Conservation (phyloP, 106 monocot genomes). For the Acanthochlamys bracteata region DNA sequence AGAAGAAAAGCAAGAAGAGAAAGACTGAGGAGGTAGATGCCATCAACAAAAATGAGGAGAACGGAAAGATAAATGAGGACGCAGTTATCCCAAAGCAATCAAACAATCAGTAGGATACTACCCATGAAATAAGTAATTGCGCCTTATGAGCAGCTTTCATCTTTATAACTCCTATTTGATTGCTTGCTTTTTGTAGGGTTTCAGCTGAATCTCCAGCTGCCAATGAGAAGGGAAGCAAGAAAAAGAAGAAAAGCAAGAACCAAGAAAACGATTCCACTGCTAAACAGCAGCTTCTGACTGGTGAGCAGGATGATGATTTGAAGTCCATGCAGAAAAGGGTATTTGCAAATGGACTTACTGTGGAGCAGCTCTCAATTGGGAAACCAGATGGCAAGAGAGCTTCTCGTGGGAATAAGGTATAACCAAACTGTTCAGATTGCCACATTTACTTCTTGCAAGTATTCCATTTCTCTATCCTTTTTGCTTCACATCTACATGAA, state of each 20-base stretch:
- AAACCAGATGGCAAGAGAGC: slow-evolving; percentile 67
- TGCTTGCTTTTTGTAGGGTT: too few relatives aligned
- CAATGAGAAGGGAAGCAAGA: slow-evolving; percentile 18
- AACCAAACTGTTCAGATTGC: not conserved
- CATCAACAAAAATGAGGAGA: not conserved
- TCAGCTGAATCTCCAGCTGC: too few relatives aligned
- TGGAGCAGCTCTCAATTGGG: slow-evolving; percentile 64
- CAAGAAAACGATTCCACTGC: slow-evolving; percentile 6
- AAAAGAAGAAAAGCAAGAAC: slow-evolving; percentile 33
- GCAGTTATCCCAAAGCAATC: not conserved
- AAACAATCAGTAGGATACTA: not conserved
- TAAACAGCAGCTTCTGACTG: not conserved
- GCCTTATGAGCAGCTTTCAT: too few relatives aligned
- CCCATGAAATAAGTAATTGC: too few relatives aligned
- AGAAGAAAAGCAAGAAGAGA: slow-evolving; percentile 50
- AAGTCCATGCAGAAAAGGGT: slow-evolving; percentile 19
- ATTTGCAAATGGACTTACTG: slow-evolving; percentile 43
- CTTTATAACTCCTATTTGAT: not conserved
- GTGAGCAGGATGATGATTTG: not conserved
- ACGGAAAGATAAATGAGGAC: not conserved
- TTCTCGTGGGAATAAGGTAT: slow-evolving; percentile 49
- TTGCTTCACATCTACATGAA: too few relatives aligned
- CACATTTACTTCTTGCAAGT: too few relatives aligned
- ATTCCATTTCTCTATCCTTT: too few relatives aligned
- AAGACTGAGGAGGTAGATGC: slow-evolving; percentile 9